Base-by-base conservation (phyloP, 768 basidiomycete species). In the Kwoniella botswanensis region DNA sequence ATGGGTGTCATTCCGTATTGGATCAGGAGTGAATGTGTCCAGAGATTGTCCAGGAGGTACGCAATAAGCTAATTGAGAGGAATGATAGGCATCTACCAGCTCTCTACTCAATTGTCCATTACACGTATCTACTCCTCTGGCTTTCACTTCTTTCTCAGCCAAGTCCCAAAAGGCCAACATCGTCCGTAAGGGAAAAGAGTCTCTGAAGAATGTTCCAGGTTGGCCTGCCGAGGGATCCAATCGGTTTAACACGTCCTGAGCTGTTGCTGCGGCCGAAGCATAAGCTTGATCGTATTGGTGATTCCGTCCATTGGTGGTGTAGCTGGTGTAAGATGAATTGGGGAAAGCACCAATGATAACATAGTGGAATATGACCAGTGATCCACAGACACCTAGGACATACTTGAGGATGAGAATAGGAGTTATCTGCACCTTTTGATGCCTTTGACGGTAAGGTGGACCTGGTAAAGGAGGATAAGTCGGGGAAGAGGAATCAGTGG, bases 61-160 rank as follows among this genome's bases (percentile, higher is more conserved):
- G 63, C 74, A 74, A 44, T 76, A 80, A 6, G 18, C 60, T 29
- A 80, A 15, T 61, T 67, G 60, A 2, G 69, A 35, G 9, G 65
- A 42, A 58, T 74, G 74, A 65, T 80, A 80, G 9, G 75, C 75
- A 22, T 78, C 74, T 63, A 80, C 54, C 21, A 80, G 63, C 11
- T 61, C 53, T 21, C 68, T 13, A 26, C 75, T 67, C 11, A 80
- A 63, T 52, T 80, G 74, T 29, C 70, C 79, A 35, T 58, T 54
- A 59, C 79, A 80, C 2, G 79, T 78, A 59, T 78, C 79, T 44
- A 75, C 54, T 0, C 67, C 66, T 35, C 71, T 64, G 10, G 57
- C 68, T 22, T 57, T 26, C 13, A 78, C 68, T 50, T 80, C 77
- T 43, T 67, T 59, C 68, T 78, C 74, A 1, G 79, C 77, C 15